These are phyloP conservation scores for Cucurbitaria berberidis DNA, from an alignment of 2,329 filamentous ascomycete species.

Conservation along the genomic window DNA sequence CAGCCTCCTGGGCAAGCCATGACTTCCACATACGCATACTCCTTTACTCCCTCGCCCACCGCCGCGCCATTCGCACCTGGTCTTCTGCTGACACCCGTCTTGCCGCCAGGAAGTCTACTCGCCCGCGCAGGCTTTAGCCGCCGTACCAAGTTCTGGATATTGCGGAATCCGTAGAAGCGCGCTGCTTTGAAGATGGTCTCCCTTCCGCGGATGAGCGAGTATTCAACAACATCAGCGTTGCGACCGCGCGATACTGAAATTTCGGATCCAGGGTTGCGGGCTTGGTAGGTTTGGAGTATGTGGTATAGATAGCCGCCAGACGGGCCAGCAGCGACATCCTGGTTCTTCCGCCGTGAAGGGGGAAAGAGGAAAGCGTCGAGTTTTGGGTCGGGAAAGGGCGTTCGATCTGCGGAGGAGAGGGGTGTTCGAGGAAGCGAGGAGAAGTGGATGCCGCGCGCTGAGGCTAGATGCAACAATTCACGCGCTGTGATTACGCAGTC, in stretches of 20 bases:
- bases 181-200: constrained; percentile 58
- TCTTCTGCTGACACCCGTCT: constrained; percentile 59
- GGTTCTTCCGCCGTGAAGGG: constrained; percentile 43
- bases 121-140: constrained; percentile 80
- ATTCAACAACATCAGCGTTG: constrained; percentile 91
- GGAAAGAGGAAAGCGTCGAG: constrained; percentile 79
- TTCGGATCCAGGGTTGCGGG: constrained; percentile 71
- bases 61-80: constrained; percentile 71
- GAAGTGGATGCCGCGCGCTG: constrained; percentile 79
- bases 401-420: constrained; percentile 53
- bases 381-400: constrained; percentile 73
- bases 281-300: constrained; percentile 76
- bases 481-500: constrained; percentile 98
- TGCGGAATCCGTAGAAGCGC: constrained; percentile 95
- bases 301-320: constrained; percentile 91
- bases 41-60: constrained; percentile 65
- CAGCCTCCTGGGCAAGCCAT: constrained; percentile 99
- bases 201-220: constrained; percentile 65
- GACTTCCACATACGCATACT: constrained; percentile 94
- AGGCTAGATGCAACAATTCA: constrained; percentile 88
- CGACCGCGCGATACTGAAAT: constrained; percentile 77
- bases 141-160: constrained; percentile 97
- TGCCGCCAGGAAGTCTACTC: constrained; percentile 58
- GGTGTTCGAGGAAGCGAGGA: constrained; percentile 69
- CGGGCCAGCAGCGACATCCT: constrained; percentile 68